phyloP scores from a whole-genome alignment of 768 basidiomycete genomes.

The Hericium alpestre region DNA sequence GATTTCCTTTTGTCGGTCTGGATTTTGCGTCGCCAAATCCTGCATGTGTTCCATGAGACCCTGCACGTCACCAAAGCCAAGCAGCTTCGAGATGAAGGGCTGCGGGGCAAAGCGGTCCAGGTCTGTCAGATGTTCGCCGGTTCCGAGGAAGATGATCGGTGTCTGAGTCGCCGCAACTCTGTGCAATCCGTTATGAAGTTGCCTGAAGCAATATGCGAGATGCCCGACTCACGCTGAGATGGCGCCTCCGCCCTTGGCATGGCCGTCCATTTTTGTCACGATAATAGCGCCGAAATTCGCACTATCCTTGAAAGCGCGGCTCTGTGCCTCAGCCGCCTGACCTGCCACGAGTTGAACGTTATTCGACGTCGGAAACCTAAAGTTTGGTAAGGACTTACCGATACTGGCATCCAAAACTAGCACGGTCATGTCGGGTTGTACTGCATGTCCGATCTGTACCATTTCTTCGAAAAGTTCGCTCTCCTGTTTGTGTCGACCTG shows the following conservation, averaged over 20 bases:
- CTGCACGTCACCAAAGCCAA: conserved; percentile 94
- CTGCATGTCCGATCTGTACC: conserved; percentile 90
- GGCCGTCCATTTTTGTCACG: conserved; percentile 99
- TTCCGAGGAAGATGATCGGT: conserved; percentile 96
- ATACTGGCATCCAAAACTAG: conserved; percentile 95
- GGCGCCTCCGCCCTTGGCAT: conserved; percentile 97
- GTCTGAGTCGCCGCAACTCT: conserved; percentile 98
- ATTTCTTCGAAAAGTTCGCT: conserved; percentile 95
- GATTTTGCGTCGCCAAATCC: conserved; percentile 84
- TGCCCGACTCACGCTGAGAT: conserved; percentile 80
- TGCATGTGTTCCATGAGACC: conserved; percentile 99
- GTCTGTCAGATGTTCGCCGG: conserved; percentile 96
- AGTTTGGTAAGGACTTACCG: conserved; percentile 31
- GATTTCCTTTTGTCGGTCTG: conserved; percentile 96
- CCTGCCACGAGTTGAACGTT: conserved; percentile 28
- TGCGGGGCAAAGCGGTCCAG: conserved; percentile 92
- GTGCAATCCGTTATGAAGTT: conserved; percentile 4
- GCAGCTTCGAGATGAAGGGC: conserved; percentile 92
- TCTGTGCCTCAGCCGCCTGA: conserved; percentile 96
- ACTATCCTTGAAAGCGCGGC: conserved; percentile 93
- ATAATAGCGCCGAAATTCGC: conserved; percentile 98
- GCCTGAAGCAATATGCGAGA: not conserved
- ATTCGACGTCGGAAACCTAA: not conserved
- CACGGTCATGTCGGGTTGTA: conserved; percentile 93
- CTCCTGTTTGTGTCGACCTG: conserved; percentile 95